These are phyloP conservation scores for Crucihimalaya himalaica DNA, from an alignment of 345 rosid genomes.

Conservation along the genomic window DNA sequence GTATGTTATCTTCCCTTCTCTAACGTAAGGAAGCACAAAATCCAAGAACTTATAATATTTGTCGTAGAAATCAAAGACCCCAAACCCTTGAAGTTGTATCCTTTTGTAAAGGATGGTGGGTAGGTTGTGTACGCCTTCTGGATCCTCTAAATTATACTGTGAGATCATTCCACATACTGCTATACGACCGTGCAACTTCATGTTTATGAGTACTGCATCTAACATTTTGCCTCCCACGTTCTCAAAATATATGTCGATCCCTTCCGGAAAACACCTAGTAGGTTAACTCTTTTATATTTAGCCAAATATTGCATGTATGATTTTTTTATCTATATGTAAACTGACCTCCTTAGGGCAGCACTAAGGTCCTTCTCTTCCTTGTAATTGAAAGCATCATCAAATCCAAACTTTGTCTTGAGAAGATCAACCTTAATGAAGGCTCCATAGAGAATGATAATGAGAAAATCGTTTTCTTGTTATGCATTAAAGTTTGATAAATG, in stretches of 20 bases:
- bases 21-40: conserved; percentile 44
- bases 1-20: conserved; percentile 44
- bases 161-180: conserved; percentile 59
- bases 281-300: background rate
- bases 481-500: background rate
- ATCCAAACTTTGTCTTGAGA: conserved; percentile 57
- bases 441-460: background rate
- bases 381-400: conserved; percentile 63
- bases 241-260: conserved; percentile 64
- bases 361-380: conserved; percentile 50
- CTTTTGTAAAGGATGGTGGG: conserved; percentile 28
- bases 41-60: conserved; percentile 46
- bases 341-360: conserved; percentile 50
- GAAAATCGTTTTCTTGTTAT: background rate
- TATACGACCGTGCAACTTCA: conserved; percentile 55
- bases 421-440: conserved; percentile 41
- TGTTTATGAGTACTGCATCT: conserved; percentile 60
- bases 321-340: background rate
- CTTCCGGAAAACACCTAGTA: conserved; percentile 57
- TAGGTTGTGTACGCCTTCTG: conserved; percentile 47
- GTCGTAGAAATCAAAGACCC: conserved; percentile 34
- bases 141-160: conserved; percentile 41
- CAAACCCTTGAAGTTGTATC: conserved; percentile 46
- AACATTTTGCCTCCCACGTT: conserved; percentile 74
- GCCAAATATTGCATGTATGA: background rate